Conservation (phyloP, 192 early-diverging fungal species). For the Coemansia sp. region DNA sequence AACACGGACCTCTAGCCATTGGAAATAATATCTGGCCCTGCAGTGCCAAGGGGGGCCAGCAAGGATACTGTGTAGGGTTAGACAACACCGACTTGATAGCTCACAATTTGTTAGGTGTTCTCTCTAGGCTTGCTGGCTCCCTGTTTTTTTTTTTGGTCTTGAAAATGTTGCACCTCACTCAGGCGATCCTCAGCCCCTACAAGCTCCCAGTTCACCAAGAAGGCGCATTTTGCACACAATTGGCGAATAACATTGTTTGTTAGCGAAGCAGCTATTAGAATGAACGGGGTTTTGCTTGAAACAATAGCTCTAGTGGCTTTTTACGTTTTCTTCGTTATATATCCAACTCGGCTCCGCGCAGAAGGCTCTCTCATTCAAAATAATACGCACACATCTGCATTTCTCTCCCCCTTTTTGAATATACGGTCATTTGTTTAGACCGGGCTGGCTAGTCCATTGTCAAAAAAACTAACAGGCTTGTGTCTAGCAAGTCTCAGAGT, state of each 20-base stretch:
- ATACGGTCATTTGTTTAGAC: background rate
- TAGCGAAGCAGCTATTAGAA: background rate
- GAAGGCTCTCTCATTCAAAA: background rate
- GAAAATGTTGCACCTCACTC: background rate
- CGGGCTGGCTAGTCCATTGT: background rate
- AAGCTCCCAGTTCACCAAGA: background rate
- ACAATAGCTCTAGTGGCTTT: constrained; percentile 5
- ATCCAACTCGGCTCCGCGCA: background rate
- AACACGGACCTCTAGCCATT: background rate
- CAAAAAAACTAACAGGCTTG: background rate
- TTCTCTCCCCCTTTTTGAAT: background rate
- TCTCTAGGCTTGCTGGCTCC: background rate
- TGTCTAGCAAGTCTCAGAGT: background rate
- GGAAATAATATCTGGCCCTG: background rate
- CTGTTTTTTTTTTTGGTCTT: background rate
- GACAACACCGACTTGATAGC: background rate
- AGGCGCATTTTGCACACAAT: background rate
- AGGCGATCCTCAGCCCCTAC: background rate
- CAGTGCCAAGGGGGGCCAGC: background rate
- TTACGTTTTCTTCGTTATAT: background rate
- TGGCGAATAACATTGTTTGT: background rate
- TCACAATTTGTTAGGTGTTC: background rate
- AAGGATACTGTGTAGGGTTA: background rate
- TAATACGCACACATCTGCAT: background rate
- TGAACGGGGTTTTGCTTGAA: background rate